Conservation (phyloP, 1,284 basidiomycete species). For the Cryptococcus sp. region DNA sequence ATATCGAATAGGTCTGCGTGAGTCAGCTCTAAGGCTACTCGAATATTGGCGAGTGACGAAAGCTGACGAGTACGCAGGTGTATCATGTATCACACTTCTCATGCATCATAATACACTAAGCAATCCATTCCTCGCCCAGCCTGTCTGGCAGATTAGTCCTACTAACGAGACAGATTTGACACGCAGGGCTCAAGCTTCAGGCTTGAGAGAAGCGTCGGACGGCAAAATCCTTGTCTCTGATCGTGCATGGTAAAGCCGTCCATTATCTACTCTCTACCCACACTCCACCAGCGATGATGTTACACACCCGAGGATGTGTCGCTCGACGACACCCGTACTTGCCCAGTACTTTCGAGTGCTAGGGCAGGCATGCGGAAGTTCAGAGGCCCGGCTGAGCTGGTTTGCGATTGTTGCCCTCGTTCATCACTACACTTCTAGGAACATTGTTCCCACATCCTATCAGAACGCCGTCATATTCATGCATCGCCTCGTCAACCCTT, state of each 20-base stretch:
- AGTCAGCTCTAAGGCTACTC: too few species aligned
- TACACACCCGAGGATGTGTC: conserved; percentile 39
- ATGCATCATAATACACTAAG: conserved; percentile 9
- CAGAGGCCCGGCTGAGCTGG: conserved; percentile 49
- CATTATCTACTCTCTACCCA: too few species aligned
- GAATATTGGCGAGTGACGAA: neutral
- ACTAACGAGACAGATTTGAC: too few species aligned
- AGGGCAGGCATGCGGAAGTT: conserved; percentile 32
- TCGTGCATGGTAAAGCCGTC: too few species aligned
- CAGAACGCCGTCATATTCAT: too few species aligned
- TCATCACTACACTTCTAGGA: too few species aligned
- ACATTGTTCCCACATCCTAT: too few species aligned
- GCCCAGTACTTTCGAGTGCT: conserved; percentile 13
- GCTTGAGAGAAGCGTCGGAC: too few species aligned
- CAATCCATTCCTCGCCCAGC: too few species aligned
- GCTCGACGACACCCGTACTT: conserved; percentile 21
- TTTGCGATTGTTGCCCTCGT: neutral
- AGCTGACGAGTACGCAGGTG: conserved; percentile 5
- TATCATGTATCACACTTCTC: conserved; percentile 19
- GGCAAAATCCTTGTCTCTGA: too few species aligned
- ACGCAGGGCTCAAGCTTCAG: too few species aligned
- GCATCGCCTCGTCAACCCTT: neutral
- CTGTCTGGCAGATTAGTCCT: too few species aligned
- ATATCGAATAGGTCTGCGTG: neutral
- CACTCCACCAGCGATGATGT: conserved; percentile 41